Conservation (phyloP, 75 land plant genomes). For the Chamaecyparis obtusa region DNA sequence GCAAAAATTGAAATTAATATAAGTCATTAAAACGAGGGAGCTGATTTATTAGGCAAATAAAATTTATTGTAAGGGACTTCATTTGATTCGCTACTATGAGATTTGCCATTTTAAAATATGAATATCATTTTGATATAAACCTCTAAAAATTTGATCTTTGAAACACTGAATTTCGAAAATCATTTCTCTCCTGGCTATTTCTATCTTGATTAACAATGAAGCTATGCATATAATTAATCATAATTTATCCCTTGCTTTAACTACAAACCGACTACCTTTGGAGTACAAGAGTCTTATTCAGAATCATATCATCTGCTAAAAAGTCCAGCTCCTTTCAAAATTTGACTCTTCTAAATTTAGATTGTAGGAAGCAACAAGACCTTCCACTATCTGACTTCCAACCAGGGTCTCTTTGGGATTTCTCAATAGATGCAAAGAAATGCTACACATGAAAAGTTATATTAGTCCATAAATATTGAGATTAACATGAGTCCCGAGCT, state of each 20-base stretch:
- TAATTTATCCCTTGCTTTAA: background rate
- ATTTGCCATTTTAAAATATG: background rate
- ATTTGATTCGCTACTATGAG: background rate
- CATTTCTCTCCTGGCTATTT: background rate
- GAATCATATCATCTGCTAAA: conserved; percentile 88
- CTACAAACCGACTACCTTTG: conserved; percentile 21
- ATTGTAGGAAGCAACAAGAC: conserved; percentile 89
- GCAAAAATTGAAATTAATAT: too few relatives aligned
- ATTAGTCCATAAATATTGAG: background rate
- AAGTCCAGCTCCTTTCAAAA: conserved; percentile 90
- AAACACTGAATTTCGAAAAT: background rate
- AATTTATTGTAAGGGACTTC: background rate
- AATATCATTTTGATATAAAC: background rate
- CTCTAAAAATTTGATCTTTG: background rate
- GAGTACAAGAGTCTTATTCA: conserved; percentile 66
- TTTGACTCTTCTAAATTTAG: conserved; percentile 94
- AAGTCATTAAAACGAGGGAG: too few relatives aligned
- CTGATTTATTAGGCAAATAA: too few relatives aligned
- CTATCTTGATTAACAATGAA: background rate
- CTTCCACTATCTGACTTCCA: conserved; percentile 90
- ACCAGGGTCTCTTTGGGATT: conserved; percentile 73
- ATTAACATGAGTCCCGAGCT: background rate
- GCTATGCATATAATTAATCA: background rate
- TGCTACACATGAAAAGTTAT: conserved; percentile 57
- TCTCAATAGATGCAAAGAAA: conserved; percentile 93